Conservation (phyloP, 768 basidiomycete genomes). For the Saitozyma podzolica region DNA sequence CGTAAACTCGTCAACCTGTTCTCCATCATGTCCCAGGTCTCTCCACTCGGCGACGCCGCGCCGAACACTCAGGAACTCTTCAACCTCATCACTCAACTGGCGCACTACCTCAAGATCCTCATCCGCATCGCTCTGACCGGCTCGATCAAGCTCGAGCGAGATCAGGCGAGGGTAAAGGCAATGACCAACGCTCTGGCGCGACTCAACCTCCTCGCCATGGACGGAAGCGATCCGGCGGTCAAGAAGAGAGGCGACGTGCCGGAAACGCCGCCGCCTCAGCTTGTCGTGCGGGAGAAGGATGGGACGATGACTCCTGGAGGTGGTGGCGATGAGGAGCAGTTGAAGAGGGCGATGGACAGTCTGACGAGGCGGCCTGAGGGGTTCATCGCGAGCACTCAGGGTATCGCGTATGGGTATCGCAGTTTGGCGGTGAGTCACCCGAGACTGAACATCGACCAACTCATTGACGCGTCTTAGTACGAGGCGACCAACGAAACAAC, state of each 20-base stretch:
- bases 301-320: conserved; percentile 41
- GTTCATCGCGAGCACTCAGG: conserved; percentile 74
- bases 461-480: conserved; percentile 16
- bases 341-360: conserved; percentile 35
- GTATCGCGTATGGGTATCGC: conserved; percentile 87
- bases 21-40: conserved; percentile 90
- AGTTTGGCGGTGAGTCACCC: conserved; percentile 79
- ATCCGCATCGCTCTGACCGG: conserved; percentile 97
- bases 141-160: conserved; percentile 90
- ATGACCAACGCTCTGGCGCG: conserved; percentile 89
- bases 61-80: conserved; percentile 81
- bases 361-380: conserved; percentile 45
- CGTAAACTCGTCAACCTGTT: conserved; percentile 98
- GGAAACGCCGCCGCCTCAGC: conserved; percentile 14
- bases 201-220: conserved; percentile 78
- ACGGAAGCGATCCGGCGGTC: conserved; percentile 52
- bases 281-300: conserved; percentile 12
- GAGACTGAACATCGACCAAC: background rate
- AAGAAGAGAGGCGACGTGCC: conserved; percentile 38
- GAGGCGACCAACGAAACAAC: conserved; percentile 51
- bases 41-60: conserved; percentile 20
- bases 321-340: conserved; percentile 57
- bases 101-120: conserved; percentile 98
- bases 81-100: conserved; percentile 95
- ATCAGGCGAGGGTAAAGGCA: conserved; percentile 76